Evolutionary conservation across 1,284 basidiomycete genomes (phyloP), one percentile per base, ranked within the genome.

Genomic region (Phellinidium pouzarii): DNA sequence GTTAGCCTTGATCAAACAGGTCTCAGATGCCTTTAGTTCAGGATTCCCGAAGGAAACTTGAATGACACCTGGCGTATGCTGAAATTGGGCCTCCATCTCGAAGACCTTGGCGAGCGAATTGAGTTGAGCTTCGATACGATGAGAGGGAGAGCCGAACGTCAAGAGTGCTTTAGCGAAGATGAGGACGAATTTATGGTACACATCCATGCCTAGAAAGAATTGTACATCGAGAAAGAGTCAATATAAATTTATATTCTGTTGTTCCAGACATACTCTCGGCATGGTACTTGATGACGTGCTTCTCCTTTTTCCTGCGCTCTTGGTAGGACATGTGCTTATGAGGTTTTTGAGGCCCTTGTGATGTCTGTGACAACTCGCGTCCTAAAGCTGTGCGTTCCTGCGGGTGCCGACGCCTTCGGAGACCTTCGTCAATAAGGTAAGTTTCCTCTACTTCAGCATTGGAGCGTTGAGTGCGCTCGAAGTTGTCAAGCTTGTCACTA

Each of bases 111-210:
- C 75, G 1, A 78, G 77, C 1, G 73, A 71, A 42, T 71, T 71
- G 9, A 94, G 75, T 64, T 92, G 91, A 1, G 84, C 82, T 66
- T 92, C 88, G 59, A 92, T 84, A 27, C 91, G 77, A 67, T 94
- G 91, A 23, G 89, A 91, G 3, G 91, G 91, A 19, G 91, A 87
- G 19, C 91, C 91, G 63, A 87, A 91, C 3, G 77, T 73, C 61
- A 94, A 76, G 38, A 94, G 73, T 8, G 87, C 86, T 66, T 87
- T 89, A 22, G 88, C 86, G 25, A 94, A 76, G 61, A 83, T 84
- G 55, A 92, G 70, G 23, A 93, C 77, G 66, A 93, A 93, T 55
- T 83, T 79, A 62, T 85, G 80, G 48, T 87, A 77, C 53, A 82
- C 71, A 34, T 75, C 68, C 41, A 85, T 76, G 38, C 82, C 87